A percentile compares a stretch with the other conserved stretches of the same genome.
Conservation (phyloP, 495 filamentous ascomycete species). For the Penicillium canariense region DNA sequence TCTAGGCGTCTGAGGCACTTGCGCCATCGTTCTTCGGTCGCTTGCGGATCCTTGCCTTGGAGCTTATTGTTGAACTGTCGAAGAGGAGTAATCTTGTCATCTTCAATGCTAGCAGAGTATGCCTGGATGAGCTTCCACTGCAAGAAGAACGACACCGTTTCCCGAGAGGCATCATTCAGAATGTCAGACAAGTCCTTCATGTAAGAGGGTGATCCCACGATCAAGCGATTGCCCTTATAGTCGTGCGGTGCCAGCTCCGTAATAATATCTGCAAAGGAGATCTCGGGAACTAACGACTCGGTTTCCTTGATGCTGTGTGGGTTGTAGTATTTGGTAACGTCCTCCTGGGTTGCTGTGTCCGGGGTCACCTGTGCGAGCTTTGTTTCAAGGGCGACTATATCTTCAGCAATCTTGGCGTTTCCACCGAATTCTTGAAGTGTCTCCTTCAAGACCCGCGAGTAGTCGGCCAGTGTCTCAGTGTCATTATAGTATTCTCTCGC, state of each 20-base stretch:
- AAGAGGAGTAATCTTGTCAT: conserved; percentile 56
- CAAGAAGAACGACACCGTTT: conserved; percentile 55
- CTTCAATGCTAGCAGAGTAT: conserved; percentile 52
- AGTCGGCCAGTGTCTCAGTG: conserved; percentile 49
- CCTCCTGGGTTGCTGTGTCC: conserved; percentile 53
- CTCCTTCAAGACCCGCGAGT: conserved; percentile 47
- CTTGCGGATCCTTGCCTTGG: conserved; percentile 59
- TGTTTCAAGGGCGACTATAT: conserved; percentile 58
- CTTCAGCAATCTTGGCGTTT: conserved; percentile 30
- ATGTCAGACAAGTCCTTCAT: conserved; percentile 49
- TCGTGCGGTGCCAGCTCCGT: conserved; percentile 49
- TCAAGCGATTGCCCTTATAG: conserved; percentile 49
- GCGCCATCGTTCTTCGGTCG: conserved; percentile 65
- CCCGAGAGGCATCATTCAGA: conserved; percentile 44
- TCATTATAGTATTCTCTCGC: conserved; percentile 66
- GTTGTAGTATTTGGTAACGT: conserved; percentile 62
- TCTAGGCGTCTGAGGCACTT: conserved; percentile 62
- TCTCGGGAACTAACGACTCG: conserved; percentile 49
- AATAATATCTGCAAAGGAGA: conserved; percentile 54
- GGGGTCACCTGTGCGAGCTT: conserved; percentile 60
- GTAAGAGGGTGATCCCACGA: conserved; percentile 59
- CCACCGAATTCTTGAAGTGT: conserved; percentile 37
- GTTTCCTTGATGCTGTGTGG: conserved; percentile 53
- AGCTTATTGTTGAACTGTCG: conserved; percentile 57
- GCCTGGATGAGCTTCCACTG: conserved; percentile 60